Conservation (phyloP, 331 rosid species). For the Malus hybrid region DNA sequence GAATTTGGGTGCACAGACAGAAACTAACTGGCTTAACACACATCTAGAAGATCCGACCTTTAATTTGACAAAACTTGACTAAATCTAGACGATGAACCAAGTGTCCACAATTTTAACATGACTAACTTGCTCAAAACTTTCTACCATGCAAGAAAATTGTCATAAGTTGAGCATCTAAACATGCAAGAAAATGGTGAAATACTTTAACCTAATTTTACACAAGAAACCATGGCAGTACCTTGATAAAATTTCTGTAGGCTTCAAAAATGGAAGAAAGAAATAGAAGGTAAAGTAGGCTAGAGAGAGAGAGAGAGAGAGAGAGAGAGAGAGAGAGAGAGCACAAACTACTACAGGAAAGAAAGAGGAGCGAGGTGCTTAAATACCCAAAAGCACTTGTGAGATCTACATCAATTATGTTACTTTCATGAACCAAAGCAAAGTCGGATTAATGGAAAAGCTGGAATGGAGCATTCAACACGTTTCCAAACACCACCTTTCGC, state of each 20-base stretch:
- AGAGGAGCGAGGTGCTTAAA: background rate
- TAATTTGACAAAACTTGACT: background rate
- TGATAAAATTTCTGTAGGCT: background rate
- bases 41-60: background rate
- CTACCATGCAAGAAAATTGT: background rate
- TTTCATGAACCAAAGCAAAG: slow-evolving; percentile 11
- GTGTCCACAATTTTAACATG: background rate
- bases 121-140: background rate
- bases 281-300: too few relatives aligned
- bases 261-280: background rate
- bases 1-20: too few relatives aligned
- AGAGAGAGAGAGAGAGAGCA: background rate
- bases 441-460: background rate
- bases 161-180: background rate
- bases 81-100: background rate
- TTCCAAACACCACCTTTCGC: background rate
- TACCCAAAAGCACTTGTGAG: slow-evolving; percentile 4
- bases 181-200: background rate
- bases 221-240: background rate
- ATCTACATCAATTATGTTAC: background rate
- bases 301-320: background rate
- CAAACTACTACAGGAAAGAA: slow-evolving; percentile 1
- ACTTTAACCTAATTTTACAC: background rate
- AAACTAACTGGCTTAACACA: background rate
- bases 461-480: slow-evolving; percentile 9